Conservation (phyloP, 2,329 filamentous ascomycete genomes). For the Colletotrichum endophyticum region DNA sequence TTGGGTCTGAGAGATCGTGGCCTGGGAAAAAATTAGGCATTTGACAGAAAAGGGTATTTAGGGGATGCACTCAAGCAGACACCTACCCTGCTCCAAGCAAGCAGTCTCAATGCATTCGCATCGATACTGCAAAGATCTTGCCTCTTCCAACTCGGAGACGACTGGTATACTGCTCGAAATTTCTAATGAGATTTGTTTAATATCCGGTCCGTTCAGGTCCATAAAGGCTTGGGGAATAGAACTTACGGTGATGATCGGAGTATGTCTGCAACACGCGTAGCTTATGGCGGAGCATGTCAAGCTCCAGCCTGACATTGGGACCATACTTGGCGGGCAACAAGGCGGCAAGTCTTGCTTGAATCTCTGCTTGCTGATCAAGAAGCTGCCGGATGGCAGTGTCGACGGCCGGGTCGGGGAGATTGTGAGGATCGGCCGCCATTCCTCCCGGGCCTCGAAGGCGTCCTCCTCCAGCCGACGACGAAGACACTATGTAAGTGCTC, state of each 20-base stretch:
- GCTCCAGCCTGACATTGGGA: conserved; percentile 52
- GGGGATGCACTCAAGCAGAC: neutral
- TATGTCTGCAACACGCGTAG: conserved; percentile 53
- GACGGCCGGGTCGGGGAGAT: conserved; percentile 38
- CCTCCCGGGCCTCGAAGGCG: conserved; percentile 17
- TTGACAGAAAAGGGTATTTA: neutral
- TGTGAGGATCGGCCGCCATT: conserved; percentile 24
- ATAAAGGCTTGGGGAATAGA: conserved; percentile 21
- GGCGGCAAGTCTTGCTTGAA: conserved; percentile 54
- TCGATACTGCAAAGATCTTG: conserved; percentile 60
- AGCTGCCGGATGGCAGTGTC: conserved; percentile 50
- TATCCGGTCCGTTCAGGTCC: neutral
- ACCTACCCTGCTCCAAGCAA: conserved; percentile 53
- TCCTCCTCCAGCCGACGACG: conserved; percentile 18
- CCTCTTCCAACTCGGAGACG: conserved; percentile 62
- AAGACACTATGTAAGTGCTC: conserved; percentile 1
- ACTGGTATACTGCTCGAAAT: conserved; percentile 44
- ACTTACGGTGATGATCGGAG: conserved; percentile 54
- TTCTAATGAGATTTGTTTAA: conserved; percentile 30
- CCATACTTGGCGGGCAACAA: conserved; percentile 53
- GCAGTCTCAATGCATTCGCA: conserved; percentile 63
- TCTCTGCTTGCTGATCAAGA: conserved; percentile 58
- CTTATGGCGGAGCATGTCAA: conserved; percentile 62
- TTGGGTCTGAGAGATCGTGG: conserved; percentile 45
- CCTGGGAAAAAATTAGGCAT: conserved; percentile 33